Evolutionary conservation across 805 yeast genomes (phyloP).

Genomic region (Hanseniaspora mollemarum): DNA sequence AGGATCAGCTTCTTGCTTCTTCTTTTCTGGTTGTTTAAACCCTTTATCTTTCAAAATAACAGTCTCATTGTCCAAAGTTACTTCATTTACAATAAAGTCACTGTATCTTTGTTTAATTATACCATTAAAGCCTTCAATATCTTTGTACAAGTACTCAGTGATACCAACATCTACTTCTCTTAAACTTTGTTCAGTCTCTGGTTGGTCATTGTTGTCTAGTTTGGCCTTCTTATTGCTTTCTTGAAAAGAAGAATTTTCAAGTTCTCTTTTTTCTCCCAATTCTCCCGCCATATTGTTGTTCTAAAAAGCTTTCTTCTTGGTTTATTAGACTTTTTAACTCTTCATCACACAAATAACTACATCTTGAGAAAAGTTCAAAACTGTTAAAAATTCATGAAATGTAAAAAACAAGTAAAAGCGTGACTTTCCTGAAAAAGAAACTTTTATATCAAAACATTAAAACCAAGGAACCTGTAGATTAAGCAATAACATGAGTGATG

Average conservation of each 20-base stretch:
- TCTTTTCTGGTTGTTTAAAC: constrained; percentile 41
- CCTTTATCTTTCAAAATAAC: constrained; percentile 71
- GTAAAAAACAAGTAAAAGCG: too few species aligned
- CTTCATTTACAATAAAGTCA: constrained; percentile 89
- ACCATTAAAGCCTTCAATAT: constrained; percentile 59
- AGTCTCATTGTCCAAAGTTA: constrained; percentile 54
- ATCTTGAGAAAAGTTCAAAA: too few species aligned
- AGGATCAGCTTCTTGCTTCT: constrained; percentile 24
- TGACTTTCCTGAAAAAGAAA: not conserved
- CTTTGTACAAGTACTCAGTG: constrained; percentile 49
- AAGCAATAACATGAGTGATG: too few species aligned
- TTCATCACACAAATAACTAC: too few species aligned
- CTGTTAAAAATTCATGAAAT: too few species aligned
- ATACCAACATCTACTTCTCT: constrained; percentile 82
- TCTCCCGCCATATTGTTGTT: too few species aligned
- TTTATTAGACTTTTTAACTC: too few species aligned
- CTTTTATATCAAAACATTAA: not conserved
- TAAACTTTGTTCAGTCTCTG: constrained; percentile 22
- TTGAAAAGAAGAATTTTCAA: constrained; percentile 15
- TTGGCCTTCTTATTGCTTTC: constrained; percentile 18
- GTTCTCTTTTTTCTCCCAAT: too few species aligned
- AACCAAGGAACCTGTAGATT: too few species aligned
- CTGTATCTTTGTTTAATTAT: constrained; percentile 78
- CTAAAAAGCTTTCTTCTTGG: too few species aligned
- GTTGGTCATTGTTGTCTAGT: constrained; percentile 15